Conservation (phyloP, 129 eudicot genomes). For the Silybum marianum region DNA sequence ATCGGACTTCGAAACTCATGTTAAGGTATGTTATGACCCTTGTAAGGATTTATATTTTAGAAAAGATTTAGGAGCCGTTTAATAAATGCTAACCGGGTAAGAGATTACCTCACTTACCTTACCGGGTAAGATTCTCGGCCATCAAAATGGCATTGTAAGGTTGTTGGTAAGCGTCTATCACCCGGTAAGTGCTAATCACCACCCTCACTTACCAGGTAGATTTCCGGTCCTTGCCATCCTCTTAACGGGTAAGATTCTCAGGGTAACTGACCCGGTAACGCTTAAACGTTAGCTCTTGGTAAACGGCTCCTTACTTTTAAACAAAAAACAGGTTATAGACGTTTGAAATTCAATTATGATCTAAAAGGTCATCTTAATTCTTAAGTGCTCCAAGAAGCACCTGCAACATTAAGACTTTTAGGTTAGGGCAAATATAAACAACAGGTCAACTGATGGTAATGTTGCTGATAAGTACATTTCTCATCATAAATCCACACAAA, state of each 20-base stretch:
- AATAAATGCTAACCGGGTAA: neutral
- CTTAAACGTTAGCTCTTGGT: neutral
- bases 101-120: neutral
- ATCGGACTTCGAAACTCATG: neutral
- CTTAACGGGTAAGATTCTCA: neutral
- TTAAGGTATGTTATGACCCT: neutral
- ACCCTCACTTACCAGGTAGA: neutral
- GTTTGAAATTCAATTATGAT: neutral
- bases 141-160: neutral
- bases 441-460: neutral
- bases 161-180: neutral
- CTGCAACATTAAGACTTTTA: neutral
- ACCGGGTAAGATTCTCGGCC: neutral
- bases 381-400: constrained; percentile 10
- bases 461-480: neutral
- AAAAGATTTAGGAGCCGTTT: neutral
- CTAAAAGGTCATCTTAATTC: neutral
- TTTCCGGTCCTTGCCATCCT: neutral
- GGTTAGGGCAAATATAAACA: neutral
- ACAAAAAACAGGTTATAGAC: neutral
- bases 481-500: neutral
- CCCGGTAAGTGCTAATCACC: neutral
- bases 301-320: neutral
- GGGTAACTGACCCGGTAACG: neutral
- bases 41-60: neutral